Percentiles rank a stretch among this genome's conserved stretches.
Conservation (phyloP, 805 yeast species). For the Kurtzmaniella fragi region DNA sequence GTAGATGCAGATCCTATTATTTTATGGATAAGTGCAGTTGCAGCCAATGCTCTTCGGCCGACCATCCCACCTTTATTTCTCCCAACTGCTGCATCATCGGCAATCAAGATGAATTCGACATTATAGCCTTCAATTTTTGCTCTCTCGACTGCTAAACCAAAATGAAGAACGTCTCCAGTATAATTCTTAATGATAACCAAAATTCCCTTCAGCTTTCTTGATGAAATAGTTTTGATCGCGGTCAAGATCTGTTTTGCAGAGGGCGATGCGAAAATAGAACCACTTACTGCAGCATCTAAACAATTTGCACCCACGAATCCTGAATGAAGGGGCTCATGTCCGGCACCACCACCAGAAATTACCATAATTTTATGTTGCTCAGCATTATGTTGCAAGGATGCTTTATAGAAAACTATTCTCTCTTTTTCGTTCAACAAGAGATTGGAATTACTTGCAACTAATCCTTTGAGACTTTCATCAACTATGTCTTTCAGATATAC, state of each 20-base stretch:
- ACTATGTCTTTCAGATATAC: no score
- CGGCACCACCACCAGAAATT: conserved; percentile 40
- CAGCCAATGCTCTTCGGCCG: conserved; percentile 34
- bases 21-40: conserved; percentile 24
- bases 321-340: conserved; percentile 40
- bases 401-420: no score
- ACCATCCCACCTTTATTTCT: conserved; percentile 23
- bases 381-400: no score
- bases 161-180: conserved; percentile 35
- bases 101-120: conserved; percentile 21
- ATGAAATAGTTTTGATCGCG: conserved; percentile 29
- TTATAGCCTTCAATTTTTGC: conserved; percentile 27
- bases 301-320: conserved; percentile 36
- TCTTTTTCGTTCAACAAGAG: no score
- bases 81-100: conserved; percentile 35
- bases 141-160: conserved; percentile 37
- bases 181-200: conserved; percentile 32
- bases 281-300: conserved; percentile 37
- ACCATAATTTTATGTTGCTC: conserved; percentile 21
- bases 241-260: conserved; percentile 33
- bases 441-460: no score
- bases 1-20: conserved; percentile 27
- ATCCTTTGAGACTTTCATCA: no score
- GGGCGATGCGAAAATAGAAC: conserved; percentile 39
- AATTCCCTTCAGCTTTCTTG: conserved; percentile 22